These are phyloP conservation scores for Termitomyces sp. DNA, from an alignment of 768 basidiomycete genomes.

Conservation along the genomic window DNA sequence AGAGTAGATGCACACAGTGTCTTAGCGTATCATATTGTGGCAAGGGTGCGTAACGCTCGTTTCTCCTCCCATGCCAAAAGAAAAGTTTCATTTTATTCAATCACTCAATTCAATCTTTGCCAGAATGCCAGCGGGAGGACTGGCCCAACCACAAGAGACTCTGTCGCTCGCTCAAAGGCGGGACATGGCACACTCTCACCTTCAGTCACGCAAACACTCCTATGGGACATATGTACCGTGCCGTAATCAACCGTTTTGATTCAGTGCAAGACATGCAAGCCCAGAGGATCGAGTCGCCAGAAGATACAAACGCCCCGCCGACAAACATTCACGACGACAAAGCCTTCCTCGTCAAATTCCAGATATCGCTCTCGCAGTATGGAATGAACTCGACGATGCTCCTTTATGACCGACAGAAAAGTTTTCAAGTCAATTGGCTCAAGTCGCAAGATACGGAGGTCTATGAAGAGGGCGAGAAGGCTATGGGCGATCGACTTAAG, in stretches of 20 bases:
- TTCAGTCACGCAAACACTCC: constrained; percentile 11
- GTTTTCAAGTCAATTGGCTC: constrained; percentile 30
- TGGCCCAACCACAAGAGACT: constrained; percentile 35
- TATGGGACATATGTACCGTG: not conserved
- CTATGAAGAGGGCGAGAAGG: constrained; percentile 17
- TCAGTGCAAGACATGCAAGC: constrained; percentile 6
- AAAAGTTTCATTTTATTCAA: not conserved
- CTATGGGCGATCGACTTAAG: constrained; percentile 13
- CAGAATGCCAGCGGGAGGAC: constrained; percentile 38
- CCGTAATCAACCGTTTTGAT: constrained; percentile 22
- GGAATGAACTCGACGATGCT: constrained; percentile 19
- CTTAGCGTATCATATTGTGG: constrained; percentile 33
- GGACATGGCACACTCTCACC: constrained; percentile 30
- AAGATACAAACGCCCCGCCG: constrained; percentile 11
- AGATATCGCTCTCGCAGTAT: constrained; percentile 19
- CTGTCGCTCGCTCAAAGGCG: constrained; percentile 35
- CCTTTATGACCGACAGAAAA: constrained; percentile 38
- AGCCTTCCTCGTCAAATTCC: constrained; percentile 37
- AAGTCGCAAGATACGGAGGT: constrained; percentile 16
- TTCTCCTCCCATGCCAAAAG: not conserved
- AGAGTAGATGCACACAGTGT: constrained; percentile 32
- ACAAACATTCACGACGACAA: constrained; percentile 31
- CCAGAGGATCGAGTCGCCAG: not conserved
- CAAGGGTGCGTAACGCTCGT: constrained; percentile 23
- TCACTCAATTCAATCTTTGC: not conserved